Evolutionary conservation across 2,329 filamentous ascomycete species (phyloP).

Genomic region (Diaporthe citri): DNA sequence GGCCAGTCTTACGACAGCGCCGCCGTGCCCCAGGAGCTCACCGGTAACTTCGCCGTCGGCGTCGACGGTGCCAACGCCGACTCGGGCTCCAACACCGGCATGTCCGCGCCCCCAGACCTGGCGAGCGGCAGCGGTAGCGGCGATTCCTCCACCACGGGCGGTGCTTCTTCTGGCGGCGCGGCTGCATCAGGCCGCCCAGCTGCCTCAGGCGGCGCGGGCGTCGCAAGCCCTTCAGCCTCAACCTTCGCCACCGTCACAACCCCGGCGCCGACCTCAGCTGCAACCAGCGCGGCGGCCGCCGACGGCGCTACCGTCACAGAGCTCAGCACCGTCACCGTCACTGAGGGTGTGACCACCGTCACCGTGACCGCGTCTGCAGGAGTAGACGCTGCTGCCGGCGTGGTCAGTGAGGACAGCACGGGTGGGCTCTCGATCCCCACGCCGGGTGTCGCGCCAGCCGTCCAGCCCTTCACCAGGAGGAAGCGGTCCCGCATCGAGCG

Average conservation of each 20-base stretch:
- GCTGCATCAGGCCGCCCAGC: constrained; percentile 10
- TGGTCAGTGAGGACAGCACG: constrained; percentile 24
- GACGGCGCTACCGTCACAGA: constrained; percentile 24
- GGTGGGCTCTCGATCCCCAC: constrained; percentile 28
- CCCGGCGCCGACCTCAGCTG: background rate
- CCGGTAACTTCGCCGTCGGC: constrained; percentile 59
- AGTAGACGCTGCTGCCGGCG: background rate
- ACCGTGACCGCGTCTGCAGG: constrained; percentile 31
- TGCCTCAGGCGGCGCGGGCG: background rate
- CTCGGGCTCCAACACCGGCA: constrained; percentile 38
- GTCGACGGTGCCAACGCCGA: constrained; percentile 44
- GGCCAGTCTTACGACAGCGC: constrained; percentile 57
- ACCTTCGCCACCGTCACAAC: constrained; percentile 39
- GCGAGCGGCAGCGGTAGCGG: background rate
- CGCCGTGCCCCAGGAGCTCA: constrained; percentile 61
- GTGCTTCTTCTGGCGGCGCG: background rate
- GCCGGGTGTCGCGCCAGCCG: constrained; percentile 36
- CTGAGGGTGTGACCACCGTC: constrained; percentile 34
- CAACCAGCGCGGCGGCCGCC: constrained; percentile 3
- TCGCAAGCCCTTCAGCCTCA: constrained; percentile 23
- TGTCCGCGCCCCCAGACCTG: constrained; percentile 38
- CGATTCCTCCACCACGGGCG: background rate
- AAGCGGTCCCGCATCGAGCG: constrained; percentile 38
- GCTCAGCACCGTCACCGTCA: constrained; percentile 39
- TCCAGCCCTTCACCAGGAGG: constrained; percentile 33